phyloP scores from a whole-genome alignment of 768 basidiomycete species.

The Trametes sanguinea region DNA sequence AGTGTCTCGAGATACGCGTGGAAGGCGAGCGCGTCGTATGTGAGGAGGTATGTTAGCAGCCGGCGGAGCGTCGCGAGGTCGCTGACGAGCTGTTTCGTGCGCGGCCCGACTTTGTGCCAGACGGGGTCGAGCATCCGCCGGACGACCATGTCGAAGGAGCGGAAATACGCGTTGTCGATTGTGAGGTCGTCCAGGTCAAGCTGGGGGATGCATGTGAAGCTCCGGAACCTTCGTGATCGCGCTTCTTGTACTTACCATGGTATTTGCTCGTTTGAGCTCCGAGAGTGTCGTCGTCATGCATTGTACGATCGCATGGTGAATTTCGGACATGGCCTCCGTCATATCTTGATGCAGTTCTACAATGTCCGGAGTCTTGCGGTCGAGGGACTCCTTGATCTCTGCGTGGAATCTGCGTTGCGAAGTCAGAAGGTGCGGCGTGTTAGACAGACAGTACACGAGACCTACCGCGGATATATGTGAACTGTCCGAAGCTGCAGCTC shows the following conservation, averaged over 20 bases:
- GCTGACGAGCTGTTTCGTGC: constrained; percentile 86
- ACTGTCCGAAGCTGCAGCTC: constrained; percentile 89
- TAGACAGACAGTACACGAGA: neutral
- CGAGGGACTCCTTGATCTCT: constrained; percentile 78
- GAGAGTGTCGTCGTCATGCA: constrained; percentile 91
- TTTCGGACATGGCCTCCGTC: constrained; percentile 86
- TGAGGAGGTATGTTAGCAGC: constrained; percentile 79
- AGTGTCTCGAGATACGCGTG: constrained; percentile 91
- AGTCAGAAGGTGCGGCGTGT: neutral
- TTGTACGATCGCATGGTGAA: constrained; percentile 88
- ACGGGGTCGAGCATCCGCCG: constrained; percentile 88
- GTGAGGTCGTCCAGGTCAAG: constrained; percentile 92
- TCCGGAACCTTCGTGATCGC: neutral
- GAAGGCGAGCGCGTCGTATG: constrained; percentile 90
- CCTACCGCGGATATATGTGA: constrained; percentile 87
- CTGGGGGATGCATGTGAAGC: constrained; percentile 41
- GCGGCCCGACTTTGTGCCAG: constrained; percentile 95
- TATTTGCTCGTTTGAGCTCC: constrained; percentile 88
- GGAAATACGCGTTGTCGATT: constrained; percentile 92
- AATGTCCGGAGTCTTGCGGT: constrained; percentile 85
- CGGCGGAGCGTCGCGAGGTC: constrained; percentile 86
- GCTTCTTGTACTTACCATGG: constrained; percentile 45
- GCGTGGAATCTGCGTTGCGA: constrained; percentile 79
- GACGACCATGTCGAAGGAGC: constrained; percentile 87
- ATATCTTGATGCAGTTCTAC: constrained; percentile 87